Evolutionary conservation across 2,329 filamentous ascomycete genomes (phyloP).

Genomic region (Bisporella sp.): DNA sequence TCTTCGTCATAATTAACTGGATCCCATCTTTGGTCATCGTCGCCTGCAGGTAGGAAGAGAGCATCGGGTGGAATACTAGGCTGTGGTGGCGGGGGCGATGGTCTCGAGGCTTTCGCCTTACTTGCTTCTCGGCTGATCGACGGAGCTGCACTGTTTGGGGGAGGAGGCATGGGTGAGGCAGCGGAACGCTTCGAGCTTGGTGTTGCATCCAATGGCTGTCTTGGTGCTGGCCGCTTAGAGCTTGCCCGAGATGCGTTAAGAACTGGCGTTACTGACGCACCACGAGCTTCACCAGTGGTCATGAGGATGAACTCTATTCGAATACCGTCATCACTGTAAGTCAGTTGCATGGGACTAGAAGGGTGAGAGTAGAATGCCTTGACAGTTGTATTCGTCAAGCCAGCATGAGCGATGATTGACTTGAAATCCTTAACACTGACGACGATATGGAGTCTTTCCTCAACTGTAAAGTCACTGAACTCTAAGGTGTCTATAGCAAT

Average conservation of each 20-base stretch:
- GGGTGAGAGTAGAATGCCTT: slow-evolving; percentile 65
- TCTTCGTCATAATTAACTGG: slow-evolving; percentile 60
- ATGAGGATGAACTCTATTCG: slow-evolving; percentile 74
- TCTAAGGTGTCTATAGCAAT: slow-evolving; percentile 71
- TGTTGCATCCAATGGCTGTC: slow-evolving; percentile 21
- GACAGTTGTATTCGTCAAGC: slow-evolving; percentile 58
- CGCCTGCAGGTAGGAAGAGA: slow-evolving; percentile 58
- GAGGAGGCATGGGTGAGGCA: slow-evolving; percentile 21
- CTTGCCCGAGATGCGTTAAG: slow-evolving; percentile 17
- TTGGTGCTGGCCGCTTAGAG: slow-evolving; percentile 21
- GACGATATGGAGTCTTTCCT: slow-evolving; percentile 70
- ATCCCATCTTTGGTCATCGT: slow-evolving; percentile 68
- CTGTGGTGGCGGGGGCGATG: slow-evolving; percentile 46
- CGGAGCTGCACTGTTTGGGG: slow-evolving; percentile 15
- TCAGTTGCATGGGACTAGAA: slow-evolving; percentile 64
- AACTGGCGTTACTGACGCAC: slow-evolving; percentile 19
- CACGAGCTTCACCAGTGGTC: slow-evolving; percentile 61
- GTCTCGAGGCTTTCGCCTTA: slow-evolving; percentile 33
- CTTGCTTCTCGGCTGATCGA: slow-evolving; percentile 13
- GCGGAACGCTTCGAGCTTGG: slow-evolving; percentile 19
- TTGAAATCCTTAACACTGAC: slow-evolving; percentile 81
- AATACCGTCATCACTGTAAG: slow-evolving; percentile 61
- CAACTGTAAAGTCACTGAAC: slow-evolving; percentile 67
- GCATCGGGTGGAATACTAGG: slow-evolving; percentile 57
- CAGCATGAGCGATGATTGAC: slow-evolving; percentile 69